Evolutionary conservation across 176 grass and related monocot species (phyloP).

Genomic region (Typha latifolia): DNA sequence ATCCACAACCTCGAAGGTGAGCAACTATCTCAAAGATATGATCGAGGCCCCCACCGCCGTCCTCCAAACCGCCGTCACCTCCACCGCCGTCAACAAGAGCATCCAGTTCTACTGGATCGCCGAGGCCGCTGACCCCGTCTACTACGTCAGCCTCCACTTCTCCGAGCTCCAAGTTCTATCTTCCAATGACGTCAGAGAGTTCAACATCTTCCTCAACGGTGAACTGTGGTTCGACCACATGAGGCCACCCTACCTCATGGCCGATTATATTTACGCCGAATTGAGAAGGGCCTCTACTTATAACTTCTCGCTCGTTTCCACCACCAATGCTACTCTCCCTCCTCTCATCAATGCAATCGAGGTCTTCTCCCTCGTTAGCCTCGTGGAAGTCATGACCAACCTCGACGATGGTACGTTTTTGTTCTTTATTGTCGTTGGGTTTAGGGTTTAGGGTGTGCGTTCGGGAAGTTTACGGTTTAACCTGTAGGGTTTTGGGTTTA

Average conservation of each 20-base stretch:
- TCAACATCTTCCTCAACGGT: neutral
- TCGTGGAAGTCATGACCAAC: neutral
- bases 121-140: neutral
- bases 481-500: too few species aligned
- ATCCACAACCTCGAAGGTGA: neutral
- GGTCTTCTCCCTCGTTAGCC: neutral
- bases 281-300: neutral
- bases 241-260: neutral
- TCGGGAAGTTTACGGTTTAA: too few species aligned
- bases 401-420: neutral
- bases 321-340: neutral
- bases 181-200: neutral
- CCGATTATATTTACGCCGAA: neutral
- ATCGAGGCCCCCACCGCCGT: conserved; percentile 3
- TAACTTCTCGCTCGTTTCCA: neutral
- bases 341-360: conserved; percentile 11
- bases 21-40: neutral
- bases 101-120: neutral
- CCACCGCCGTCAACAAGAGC: neutral
- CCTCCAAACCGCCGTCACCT: conserved; percentile 6
- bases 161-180: neutral
- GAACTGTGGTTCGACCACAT: neutral
- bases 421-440: neutral
- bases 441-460: too few species aligned
- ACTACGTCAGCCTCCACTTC: neutral